Conservation (phyloP, 495 filamentous ascomycete genomes). For the Barbatosphaeria neglecta region DNA sequence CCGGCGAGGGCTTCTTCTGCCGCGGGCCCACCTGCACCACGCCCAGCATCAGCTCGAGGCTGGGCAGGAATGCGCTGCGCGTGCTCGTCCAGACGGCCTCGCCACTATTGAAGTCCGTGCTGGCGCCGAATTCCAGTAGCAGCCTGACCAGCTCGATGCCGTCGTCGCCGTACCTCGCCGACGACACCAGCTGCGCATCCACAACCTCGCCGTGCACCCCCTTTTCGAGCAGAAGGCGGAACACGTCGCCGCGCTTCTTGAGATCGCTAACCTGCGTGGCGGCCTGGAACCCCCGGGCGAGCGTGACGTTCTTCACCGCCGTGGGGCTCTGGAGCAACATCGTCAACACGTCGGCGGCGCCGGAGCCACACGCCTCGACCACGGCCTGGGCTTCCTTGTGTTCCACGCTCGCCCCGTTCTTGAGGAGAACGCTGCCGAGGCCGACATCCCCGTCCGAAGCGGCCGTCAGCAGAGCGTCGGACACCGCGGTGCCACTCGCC, state of each 20-base stretch:
- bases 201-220: conserved; percentile 29
- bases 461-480: conserved; percentile 27
- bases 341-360: conserved; percentile 22
- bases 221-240: conserved; percentile 27
- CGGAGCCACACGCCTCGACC: conserved; percentile 29
- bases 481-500: conserved; percentile 20
- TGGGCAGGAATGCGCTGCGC: conserved; percentile 27
- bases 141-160: conserved; percentile 28
- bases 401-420: conserved; percentile 29
- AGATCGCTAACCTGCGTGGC: conserved; percentile 30
- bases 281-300: conserved; percentile 30
- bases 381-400: conserved; percentile 34
- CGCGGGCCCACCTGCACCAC: conserved; percentile 14
- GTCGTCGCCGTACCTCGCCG: conserved; percentile 30
- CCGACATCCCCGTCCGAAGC: conserved; percentile 32
- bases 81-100: conserved; percentile 38
- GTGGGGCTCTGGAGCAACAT: conserved; percentile 25
- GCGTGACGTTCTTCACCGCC: conserved; percentile 17
- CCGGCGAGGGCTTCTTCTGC: conserved; percentile 23
- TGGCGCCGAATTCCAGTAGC: conserved; percentile 29
- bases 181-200: conserved; percentile 30
- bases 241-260: conserved; percentile 24
- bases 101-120: conserved; percentile 29
- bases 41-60: conserved; percentile 31
- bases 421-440: conserved; percentile 27